Evolutionary conservation across 2,329 filamentous ascomycete species (phyloP).

Genomic region (Fusarium pseudograminearum): DNA sequence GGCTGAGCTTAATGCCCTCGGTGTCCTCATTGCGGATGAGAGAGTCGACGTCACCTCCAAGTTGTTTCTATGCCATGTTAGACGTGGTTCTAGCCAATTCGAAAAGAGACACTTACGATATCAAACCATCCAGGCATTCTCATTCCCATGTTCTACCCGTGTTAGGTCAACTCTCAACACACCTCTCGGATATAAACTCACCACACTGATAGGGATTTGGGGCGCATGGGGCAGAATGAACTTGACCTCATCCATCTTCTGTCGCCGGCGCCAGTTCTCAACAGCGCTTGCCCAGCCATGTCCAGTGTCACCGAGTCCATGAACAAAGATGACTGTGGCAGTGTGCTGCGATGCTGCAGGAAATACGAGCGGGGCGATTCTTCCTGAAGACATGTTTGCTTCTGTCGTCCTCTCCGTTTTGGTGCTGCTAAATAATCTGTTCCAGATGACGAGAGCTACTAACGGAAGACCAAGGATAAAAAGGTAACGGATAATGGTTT

Average conservation of each 20-base stretch:
- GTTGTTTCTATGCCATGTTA: constrained; percentile 46
- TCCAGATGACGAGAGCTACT: constrained; percentile 13
- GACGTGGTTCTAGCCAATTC: not conserved
- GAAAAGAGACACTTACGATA: constrained; percentile 64
- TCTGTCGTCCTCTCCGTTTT: not conserved
- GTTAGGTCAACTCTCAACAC: constrained; percentile 20
- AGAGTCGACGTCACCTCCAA: constrained; percentile 51
- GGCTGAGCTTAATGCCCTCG: constrained; percentile 77
- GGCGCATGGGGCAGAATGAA: constrained; percentile 96
- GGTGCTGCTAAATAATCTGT: not conserved
- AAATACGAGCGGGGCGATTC: constrained; percentile 72
- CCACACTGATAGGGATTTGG: constrained; percentile 81
- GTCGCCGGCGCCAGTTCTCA: constrained; percentile 85
- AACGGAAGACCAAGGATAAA: constrained; percentile 24
- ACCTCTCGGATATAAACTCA: constrained; percentile 38
- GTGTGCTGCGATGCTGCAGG: constrained; percentile 87
- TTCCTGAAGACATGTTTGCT: constrained; percentile 38
- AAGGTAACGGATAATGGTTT: constrained; percentile 24
- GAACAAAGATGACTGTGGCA: constrained; percentile 92
- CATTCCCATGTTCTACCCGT: constrained; percentile 47
- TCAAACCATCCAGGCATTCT: constrained; percentile 91
- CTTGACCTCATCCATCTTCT: constrained; percentile 87
- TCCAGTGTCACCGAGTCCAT: constrained; percentile 89
- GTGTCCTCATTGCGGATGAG: constrained; percentile 69
- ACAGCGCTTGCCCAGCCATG: constrained; percentile 84